phyloP scores from a whole-genome alignment of 2,329 filamentous ascomycete species.

The Aspergillus candidus region DNA sequence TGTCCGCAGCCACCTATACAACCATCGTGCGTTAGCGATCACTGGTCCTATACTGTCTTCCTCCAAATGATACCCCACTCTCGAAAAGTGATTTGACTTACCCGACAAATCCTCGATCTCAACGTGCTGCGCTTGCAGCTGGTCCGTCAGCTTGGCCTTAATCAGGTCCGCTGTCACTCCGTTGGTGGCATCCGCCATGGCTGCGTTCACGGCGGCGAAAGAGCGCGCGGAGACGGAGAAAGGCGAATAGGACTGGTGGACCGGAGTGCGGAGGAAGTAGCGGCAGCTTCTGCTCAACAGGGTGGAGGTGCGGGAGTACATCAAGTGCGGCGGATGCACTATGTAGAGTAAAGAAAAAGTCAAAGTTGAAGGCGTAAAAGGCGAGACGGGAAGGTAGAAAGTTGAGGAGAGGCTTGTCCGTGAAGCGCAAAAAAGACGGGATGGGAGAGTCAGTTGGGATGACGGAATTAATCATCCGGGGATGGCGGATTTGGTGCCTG shows the following conservation, averaged over 20 bases:
- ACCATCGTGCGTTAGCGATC: not conserved
- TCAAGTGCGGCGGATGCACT: slow-evolving; percentile 20
- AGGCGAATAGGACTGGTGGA: slow-evolving; percentile 19
- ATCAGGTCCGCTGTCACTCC: slow-evolving; percentile 69
- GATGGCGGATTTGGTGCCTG: slow-evolving; percentile 2
- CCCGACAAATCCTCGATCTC: slow-evolving; percentile 90
- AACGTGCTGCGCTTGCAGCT: slow-evolving; percentile 69
- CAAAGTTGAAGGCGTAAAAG: not conserved
- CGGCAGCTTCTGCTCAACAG: slow-evolving; percentile 36
- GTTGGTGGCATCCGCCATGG: slow-evolving; percentile 44
- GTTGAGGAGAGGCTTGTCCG: not conserved
- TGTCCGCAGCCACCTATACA: slow-evolving; percentile 61
- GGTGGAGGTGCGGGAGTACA: slow-evolving; percentile 34
- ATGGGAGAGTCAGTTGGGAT: slow-evolving; percentile 4
- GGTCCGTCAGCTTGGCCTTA: slow-evolving; percentile 60
- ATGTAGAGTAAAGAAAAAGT: not conserved
- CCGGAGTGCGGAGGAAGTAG: slow-evolving; percentile 30
- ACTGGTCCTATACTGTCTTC: too few species aligned
- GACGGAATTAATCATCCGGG: slow-evolving; percentile 4
- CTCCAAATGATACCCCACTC: too few species aligned
- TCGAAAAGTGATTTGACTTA: slow-evolving; percentile 38
- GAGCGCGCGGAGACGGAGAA: slow-evolving; percentile 32
- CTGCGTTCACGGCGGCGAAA: slow-evolving; percentile 29
- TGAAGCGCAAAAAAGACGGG: not conserved
- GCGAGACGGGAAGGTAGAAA: not conserved